A percentile compares a stretch with the other conserved stretches of the same genome.
Conservation (phyloP, 1,284 basidiomycete species). For the Ceratobasidium sp. region DNA sequence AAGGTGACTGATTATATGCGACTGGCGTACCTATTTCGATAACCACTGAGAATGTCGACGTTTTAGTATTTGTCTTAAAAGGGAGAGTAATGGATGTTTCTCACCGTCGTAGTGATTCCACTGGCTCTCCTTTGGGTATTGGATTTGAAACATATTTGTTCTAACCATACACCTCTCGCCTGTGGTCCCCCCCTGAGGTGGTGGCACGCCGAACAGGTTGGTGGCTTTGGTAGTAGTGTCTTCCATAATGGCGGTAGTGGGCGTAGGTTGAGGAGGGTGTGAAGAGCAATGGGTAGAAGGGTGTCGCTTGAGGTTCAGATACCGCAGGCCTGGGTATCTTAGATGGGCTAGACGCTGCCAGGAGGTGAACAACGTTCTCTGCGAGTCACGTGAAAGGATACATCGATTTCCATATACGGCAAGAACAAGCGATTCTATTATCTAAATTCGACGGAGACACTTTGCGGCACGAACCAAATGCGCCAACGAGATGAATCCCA, state of each 20-base stretch:
- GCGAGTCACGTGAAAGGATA: conserved; percentile 28
- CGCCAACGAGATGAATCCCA: neutral
- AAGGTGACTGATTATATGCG: neutral
- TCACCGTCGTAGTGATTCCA: conserved; percentile 42
- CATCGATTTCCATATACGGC: conserved; percentile 2
- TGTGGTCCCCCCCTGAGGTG: conserved; percentile 8
- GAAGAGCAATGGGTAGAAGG: neutral
- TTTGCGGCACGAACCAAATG: neutral
- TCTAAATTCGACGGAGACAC: conserved; percentile 16
- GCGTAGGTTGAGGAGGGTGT: neutral
- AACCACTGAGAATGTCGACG: conserved; percentile 23
- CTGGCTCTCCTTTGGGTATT: conserved; percentile 14
- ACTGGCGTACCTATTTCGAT: conserved; percentile 32
- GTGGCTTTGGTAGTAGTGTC: conserved; percentile 25
- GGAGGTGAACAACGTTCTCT: conserved; percentile 26
- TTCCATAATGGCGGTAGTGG: neutral
- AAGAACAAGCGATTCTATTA: neutral
- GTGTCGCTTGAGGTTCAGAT: neutral
- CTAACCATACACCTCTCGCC: neutral
- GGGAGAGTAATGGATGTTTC: neutral
- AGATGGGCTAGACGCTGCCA: conserved; percentile 4
- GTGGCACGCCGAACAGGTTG: conserved; percentile 34
- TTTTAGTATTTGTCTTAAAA: conserved; percentile 6
- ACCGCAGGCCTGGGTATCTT: neutral
- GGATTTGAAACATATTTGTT: conserved; percentile 37